phyloP scores from a whole-genome alignment of 1,139 yeast species.

The Saccharomyces hybrid region DNA sequence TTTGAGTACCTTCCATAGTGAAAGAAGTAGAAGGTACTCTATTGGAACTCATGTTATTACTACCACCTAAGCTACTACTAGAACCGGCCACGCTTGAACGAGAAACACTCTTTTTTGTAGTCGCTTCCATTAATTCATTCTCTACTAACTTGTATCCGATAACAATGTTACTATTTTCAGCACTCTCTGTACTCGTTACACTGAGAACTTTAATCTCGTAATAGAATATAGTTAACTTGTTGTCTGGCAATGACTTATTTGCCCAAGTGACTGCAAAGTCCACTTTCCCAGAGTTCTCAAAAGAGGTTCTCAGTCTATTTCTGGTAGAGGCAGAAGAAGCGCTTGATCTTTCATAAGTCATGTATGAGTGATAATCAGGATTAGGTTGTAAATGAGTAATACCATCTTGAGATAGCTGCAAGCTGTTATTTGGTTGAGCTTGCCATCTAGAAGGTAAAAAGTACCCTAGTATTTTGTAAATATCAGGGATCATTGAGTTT shows the following conservation, averaged over 20 bases:
- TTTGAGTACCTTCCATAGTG: neutral
- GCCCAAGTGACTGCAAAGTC: conserved; percentile 38
- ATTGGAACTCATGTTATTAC: neutral
- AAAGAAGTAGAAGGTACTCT: neutral
- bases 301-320: conserved; percentile 18
- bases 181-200: conserved; percentile 33
- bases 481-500: conserved; percentile 16
- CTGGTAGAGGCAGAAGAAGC: conserved; percentile 13
- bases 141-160: conserved; percentile 34
- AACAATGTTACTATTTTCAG: conserved; percentile 36
- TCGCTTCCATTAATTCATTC: conserved; percentile 7
- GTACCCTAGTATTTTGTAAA: conserved; percentile 24
- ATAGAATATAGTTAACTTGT: conserved; percentile 46
- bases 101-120: conserved; percentile 28
- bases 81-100: neutral
- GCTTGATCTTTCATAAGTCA: conserved; percentile 28
- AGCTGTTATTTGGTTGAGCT: conserved; percentile 26
- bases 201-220: conserved; percentile 42
- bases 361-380: conserved; percentile 32
- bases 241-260: conserved; percentile 36
- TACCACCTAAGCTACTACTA: neutral
- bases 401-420: conserved; percentile 29
- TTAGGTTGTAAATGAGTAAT: conserved; percentile 22
- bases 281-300: conserved; percentile 22
- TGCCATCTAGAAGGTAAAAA: conserved; percentile 35